These are phyloP conservation scores for Glycine tomentella DNA, from an alignment of 306 rosid species.

Conservation along the genomic window DNA sequence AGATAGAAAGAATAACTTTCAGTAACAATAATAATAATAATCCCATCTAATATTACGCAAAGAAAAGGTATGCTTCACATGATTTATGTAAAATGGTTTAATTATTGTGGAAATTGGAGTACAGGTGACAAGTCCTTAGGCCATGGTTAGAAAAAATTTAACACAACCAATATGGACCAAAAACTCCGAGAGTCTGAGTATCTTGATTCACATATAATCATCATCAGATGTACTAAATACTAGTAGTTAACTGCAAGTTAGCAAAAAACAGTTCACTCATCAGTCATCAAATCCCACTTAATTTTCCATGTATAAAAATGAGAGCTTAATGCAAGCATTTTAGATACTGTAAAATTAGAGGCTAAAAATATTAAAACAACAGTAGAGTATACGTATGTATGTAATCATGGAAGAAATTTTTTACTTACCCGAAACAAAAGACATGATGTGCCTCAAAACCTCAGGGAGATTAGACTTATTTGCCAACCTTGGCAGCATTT, in stretches of 20 bases:
- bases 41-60: not conserved
- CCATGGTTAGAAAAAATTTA: not conserved
- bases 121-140: not conserved
- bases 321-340: conserved; percentile 16
- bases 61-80: not conserved
- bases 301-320: conserved; percentile 2
- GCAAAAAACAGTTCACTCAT: conserved; percentile 3
- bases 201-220: conserved; percentile 1
- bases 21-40: too few species aligned
- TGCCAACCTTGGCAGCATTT: conserved; percentile 70
- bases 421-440: conserved; percentile 75
- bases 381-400: conserved; percentile 2
- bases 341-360: conserved; percentile 3
- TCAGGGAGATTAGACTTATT: conserved; percentile 77
- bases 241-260: not conserved
- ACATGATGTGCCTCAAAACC: conserved; percentile 77
- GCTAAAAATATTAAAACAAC: conserved; percentile 21
- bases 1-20: not conserved
- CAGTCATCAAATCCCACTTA: not conserved
- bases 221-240: not conserved
- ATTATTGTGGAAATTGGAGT: conserved; percentile 10
- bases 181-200: not conserved
- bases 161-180: conserved; percentile 13
- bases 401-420: conserved; percentile 28
- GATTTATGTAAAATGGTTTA: conserved; percentile 6